A percentile compares a stretch with the other conserved stretches of the same genome.
These are phyloP conservation scores for Penicillium cosmopolitanum DNA, from an alignment of 495 filamentous ascomycete genomes.

Conservation along the genomic window DNA sequence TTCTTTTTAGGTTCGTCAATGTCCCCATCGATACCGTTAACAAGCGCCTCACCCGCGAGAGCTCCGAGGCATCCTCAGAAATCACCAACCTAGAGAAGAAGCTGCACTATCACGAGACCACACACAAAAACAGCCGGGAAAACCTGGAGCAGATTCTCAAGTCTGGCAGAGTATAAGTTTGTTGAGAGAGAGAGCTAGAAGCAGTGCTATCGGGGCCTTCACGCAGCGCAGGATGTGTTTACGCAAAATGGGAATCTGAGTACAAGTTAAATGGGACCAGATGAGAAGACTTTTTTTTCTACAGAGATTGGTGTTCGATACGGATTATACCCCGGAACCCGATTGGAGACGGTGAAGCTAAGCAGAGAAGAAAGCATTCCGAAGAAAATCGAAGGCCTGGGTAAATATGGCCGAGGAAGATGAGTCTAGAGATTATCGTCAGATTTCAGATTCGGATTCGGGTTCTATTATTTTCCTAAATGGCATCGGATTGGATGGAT, in stretches of 20 bases:
- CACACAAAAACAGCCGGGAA: constrained; percentile 87
- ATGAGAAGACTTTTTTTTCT: too few species aligned
- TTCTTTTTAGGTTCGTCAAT: constrained; percentile 74
- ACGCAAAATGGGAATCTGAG: too few species aligned
- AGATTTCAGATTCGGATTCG: too few species aligned
- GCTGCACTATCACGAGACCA: constrained; percentile 91
- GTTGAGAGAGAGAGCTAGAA: background rate
- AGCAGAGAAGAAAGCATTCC: background rate
- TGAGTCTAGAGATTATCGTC: background rate
- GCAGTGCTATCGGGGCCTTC: too few species aligned
- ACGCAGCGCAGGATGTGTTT: too few species aligned
- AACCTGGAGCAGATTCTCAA: constrained; percentile 86
- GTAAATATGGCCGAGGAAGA: background rate
- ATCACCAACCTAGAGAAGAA: constrained; percentile 83
- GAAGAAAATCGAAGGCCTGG: background rate
- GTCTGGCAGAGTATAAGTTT: constrained; percentile 44
- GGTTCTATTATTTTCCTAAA: background rate
- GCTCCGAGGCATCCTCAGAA: constrained; percentile 73
- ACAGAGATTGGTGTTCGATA: background rate
- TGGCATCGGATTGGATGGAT: background rate
- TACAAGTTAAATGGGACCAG: too few species aligned
- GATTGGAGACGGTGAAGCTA: too few species aligned
- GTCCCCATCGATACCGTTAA: constrained; percentile 74
- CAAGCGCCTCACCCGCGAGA: constrained; percentile 74
- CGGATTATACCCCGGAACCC: background rate